Evolutionary conservation across 805 yeast genomes (phyloP).

Genomic region (Candida koratica): DNA sequence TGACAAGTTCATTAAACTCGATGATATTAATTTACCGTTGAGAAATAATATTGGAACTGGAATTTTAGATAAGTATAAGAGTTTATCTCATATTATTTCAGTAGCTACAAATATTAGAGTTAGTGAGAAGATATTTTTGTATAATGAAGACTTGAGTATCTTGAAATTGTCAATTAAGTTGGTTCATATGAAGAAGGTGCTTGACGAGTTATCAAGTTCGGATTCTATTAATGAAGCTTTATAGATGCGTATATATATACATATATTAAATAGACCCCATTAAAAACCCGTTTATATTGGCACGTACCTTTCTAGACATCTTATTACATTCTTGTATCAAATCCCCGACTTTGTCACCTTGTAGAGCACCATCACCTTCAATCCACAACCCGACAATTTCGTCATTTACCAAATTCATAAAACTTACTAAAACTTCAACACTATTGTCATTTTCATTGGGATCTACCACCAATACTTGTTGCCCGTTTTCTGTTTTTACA

Average conservation of each 20-base stretch:
- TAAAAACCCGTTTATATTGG: constrained; percentile 25
- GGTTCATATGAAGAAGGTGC: constrained; percentile 31
- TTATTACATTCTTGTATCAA: constrained; percentile 43
- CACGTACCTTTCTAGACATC: constrained; percentile 41
- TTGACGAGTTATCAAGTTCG: constrained; percentile 29
- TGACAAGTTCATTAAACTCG: constrained; percentile 26
- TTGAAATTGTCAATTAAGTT: constrained; percentile 28
- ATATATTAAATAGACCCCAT: neutral
- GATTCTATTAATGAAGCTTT: constrained; percentile 10
- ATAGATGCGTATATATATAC: neutral
- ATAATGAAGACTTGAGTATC: constrained; percentile 25
- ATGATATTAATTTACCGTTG: constrained; percentile 26
- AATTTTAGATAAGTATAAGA: constrained; percentile 27
- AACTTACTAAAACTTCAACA: constrained; percentile 45
- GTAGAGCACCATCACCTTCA: constrained; percentile 23
- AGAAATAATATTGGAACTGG: constrained; percentile 23
- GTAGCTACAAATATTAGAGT: constrained; percentile 35
- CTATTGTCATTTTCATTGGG: constrained; percentile 18
- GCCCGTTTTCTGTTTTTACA: constrained; percentile 4
- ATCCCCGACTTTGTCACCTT: constrained; percentile 21
- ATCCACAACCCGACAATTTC: constrained; percentile 61
- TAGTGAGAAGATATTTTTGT: constrained; percentile 35
- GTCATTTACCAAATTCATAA: constrained; percentile 49
- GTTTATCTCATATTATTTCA: constrained; percentile 27
- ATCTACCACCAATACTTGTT: constrained; percentile 18